Conservation (phyloP, 306 rosid genomes). For the Hylodesmum podocarpum region DNA sequence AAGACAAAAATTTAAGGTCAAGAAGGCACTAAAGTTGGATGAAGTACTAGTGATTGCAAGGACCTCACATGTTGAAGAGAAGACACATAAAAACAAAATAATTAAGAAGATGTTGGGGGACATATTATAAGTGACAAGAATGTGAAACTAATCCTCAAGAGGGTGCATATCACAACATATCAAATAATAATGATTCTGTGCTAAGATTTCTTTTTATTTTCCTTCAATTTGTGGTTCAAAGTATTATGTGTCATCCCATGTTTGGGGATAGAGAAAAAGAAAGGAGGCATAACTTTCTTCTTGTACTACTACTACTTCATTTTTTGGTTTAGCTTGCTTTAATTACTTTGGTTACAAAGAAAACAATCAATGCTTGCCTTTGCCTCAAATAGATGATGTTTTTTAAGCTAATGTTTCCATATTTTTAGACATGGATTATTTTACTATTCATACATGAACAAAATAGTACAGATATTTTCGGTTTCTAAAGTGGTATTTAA, state of each 20-base stretch:
- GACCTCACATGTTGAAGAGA: constrained; percentile 15
- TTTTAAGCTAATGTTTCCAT: background rate
- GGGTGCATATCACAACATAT: constrained; percentile 54
- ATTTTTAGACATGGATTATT: background rate
- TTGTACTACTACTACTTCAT: background rate
- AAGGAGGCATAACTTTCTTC: background rate
- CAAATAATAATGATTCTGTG: constrained; percentile 21
- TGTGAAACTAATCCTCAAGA: constrained; percentile 28
- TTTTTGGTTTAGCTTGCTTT: background rate
- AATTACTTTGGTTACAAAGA: background rate
- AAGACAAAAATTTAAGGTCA: constrained; percentile 43
- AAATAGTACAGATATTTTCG: too few species aligned
- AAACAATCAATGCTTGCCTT: background rate
- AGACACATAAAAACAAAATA: constrained; percentile 28
- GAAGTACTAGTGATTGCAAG: constrained; percentile 12
- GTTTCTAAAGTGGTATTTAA: too few species aligned
- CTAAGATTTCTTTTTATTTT: constrained; percentile 5
- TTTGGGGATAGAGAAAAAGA: constrained; percentile 8
- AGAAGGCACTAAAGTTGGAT: constrained; percentile 28
- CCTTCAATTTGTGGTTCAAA: constrained; percentile 22
- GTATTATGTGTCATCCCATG: constrained; percentile 28
- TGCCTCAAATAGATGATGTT: background rate
- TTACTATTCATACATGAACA: too few species aligned
- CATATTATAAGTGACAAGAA: constrained; percentile 33
- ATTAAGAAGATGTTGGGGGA: background rate